These are phyloP conservation scores for Penicillium lividum DNA, from an alignment of 495 filamentous ascomycete genomes.

Conservation along the genomic window DNA sequence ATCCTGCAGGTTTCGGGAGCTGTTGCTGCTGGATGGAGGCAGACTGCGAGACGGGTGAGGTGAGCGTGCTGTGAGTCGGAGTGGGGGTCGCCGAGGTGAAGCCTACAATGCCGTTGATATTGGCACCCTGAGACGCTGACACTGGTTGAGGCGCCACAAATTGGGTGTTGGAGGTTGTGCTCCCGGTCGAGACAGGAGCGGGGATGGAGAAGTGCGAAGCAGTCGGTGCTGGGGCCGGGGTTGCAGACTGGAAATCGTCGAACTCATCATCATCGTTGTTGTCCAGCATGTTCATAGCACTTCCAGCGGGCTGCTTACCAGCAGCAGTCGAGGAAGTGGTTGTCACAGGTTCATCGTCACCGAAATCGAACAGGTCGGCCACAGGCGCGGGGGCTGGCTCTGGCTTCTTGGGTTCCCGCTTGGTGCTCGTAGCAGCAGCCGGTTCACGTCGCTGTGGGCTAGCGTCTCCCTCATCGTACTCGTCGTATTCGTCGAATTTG, in stretches of 20 bases:
- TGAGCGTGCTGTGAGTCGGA: slow-evolving; percentile 47
- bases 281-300: slow-evolving; percentile 58
- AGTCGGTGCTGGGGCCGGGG: slow-evolving; percentile 52
- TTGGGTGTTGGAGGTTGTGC: slow-evolving; percentile 64
- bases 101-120: slow-evolving; percentile 75
- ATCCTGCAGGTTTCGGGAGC: slow-evolving; percentile 58
- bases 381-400: slow-evolving; percentile 47
- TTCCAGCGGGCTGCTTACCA: slow-evolving; percentile 48
- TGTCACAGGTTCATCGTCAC: slow-evolving; percentile 65
- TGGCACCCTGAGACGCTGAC: slow-evolving; percentile 74
- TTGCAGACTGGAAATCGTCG: slow-evolving; percentile 96
- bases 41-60: slow-evolving; percentile 52
- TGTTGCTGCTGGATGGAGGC: slow-evolving; percentile 46
- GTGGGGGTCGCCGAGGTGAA: slow-evolving; percentile 80
- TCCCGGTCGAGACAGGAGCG: slow-evolving; percentile 55
- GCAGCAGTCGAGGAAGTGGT: slow-evolving; percentile 43
- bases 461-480: slow-evolving; percentile 78
- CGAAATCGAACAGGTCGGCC: slow-evolving; percentile 78
- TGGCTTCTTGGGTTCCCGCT: slow-evolving; percentile 69
- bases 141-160: slow-evolving; percentile 82
- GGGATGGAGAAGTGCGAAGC: slow-evolving; percentile 47
- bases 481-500: slow-evolving; percentile 95
- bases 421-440: slow-evolving; percentile 39
- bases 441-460: slow-evolving; percentile 48
- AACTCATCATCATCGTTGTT: slow-evolving; percentile 79